A percentile compares a stretch with the other conserved stretches of the same genome.
phyloP scores from a whole-genome alignment of 164 flowering plant genomes.

The Vitis rupestris region DNA sequence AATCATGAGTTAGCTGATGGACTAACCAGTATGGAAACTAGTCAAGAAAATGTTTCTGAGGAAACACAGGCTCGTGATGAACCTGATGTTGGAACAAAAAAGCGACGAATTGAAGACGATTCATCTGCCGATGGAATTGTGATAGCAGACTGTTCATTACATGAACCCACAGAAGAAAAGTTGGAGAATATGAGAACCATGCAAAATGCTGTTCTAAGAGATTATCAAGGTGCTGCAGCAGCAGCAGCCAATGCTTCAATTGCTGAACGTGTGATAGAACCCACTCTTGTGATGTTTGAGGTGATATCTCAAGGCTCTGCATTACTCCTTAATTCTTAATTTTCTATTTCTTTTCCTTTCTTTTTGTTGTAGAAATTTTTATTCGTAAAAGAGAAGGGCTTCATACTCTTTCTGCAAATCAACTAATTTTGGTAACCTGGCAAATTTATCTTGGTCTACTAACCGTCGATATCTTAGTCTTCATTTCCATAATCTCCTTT shows the following conservation, averaged over 20 bases:
- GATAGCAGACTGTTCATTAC: slow-evolving; percentile 37
- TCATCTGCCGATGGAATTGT: slow-evolving; percentile 46
- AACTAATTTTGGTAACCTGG: too few species aligned
- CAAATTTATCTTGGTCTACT: too few species aligned
- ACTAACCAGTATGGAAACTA: slow-evolving; percentile 55
- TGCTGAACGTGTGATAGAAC: slow-evolving; percentile 88
- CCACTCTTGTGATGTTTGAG: slow-evolving; percentile 96
- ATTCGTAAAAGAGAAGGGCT: too few species aligned
- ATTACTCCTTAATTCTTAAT: background rate
- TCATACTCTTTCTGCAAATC: too few species aligned
- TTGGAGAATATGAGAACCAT: slow-evolving; percentile 30
- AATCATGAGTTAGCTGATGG: slow-evolving; percentile 44
- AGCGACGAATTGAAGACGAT: slow-evolving; percentile 57
- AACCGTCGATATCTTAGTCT: too few species aligned
- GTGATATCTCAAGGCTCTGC: slow-evolving; percentile 29
- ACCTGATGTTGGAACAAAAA: slow-evolving; percentile 48
- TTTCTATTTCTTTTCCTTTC: too few species aligned
- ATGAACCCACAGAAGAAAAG: slow-evolving; percentile 46
- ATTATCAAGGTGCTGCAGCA: slow-evolving; percentile 45
- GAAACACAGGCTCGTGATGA: slow-evolving; percentile 39
- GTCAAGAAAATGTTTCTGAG: slow-evolving; percentile 39
- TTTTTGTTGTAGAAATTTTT: too few species aligned
- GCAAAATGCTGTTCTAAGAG: slow-evolving; percentile 35
- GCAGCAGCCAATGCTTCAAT: slow-evolving; percentile 68
- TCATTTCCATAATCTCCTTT: too few species aligned